These are phyloP conservation scores for Candida frijolesensis DNA, from an alignment of 1,139 yeast genomes.

Conservation along the genomic window DNA sequence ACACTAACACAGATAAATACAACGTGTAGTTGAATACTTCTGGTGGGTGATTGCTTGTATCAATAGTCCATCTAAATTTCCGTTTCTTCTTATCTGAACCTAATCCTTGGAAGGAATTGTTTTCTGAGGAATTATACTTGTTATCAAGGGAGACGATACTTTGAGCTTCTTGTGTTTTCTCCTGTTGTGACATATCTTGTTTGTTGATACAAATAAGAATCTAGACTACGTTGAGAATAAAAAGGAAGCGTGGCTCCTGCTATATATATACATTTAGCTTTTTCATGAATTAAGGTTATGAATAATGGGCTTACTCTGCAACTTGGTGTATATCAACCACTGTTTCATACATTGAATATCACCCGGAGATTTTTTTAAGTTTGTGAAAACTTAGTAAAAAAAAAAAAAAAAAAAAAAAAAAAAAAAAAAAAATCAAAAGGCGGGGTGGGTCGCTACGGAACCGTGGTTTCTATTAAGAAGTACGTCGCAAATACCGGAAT, in stretches of 20 bases:
- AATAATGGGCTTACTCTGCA: neutral
- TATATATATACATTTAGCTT: too few species aligned
- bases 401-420: neutral
- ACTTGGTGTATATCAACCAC: neutral
- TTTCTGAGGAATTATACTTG: conserved; percentile 2
- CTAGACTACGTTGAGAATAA: neutral
- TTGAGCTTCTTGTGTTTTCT: neutral
- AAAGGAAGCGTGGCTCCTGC: neutral
- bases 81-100: conserved; percentile 5
- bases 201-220: neutral
- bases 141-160: conserved; percentile 9
- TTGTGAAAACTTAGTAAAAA: neutral
- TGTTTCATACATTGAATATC: neutral
- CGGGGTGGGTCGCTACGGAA: neutral
- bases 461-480: neutral
- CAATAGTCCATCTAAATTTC: conserved; percentile 15
- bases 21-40: conserved; percentile 52
- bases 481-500: neutral
- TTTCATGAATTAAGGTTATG: neutral
- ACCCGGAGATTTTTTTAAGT: neutral
- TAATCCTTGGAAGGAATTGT: neutral
- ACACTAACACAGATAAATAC: conserved; percentile 50
- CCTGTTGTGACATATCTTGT: neutral
- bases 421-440: neutral
- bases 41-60: conserved; percentile 44